Percentiles rank a stretch among this genome's conserved stretches.
phyloP scores from a whole-genome alignment of 2,329 filamentous ascomycete genomes.

The Beauveria medogensis region DNA sequence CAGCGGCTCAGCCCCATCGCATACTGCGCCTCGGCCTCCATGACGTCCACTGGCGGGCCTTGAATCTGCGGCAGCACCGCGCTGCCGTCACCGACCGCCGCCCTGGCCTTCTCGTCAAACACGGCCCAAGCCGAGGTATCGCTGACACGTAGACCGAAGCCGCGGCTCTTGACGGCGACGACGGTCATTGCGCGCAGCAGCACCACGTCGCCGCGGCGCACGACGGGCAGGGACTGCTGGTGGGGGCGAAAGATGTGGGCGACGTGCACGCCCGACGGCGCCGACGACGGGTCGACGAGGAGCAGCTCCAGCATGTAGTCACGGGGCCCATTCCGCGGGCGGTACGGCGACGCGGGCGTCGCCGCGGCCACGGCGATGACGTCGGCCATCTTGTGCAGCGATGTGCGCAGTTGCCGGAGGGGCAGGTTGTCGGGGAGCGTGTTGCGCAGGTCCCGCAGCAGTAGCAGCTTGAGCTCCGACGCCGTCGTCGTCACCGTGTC shows the following conservation, averaged over 20 bases:
- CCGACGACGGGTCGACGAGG: slow-evolving; percentile 47
- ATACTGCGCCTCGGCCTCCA: slow-evolving; percentile 40
- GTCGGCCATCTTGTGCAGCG: slow-evolving; percentile 42
- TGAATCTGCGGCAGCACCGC: slow-evolving; percentile 43
- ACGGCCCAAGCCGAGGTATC: slow-evolving; percentile 55
- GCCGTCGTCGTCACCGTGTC: slow-evolving; percentile 18
- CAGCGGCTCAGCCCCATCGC: slow-evolving; percentile 40
- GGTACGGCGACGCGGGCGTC: slow-evolving; percentile 40
- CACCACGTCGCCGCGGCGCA: slow-evolving; percentile 49
- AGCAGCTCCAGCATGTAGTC: slow-evolving; percentile 53
- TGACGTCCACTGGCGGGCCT: slow-evolving; percentile 52
- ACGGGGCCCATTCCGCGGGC: slow-evolving; percentile 49
- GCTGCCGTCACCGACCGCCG: slow-evolving; percentile 19
- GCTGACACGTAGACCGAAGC: slow-evolving; percentile 47
- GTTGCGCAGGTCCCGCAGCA: slow-evolving; percentile 38
- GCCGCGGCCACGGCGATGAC: slow-evolving; percentile 47
- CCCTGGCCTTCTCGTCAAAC: slow-evolving; percentile 34
- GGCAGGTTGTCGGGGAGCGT: slow-evolving; percentile 44
- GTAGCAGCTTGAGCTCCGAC: slow-evolving; percentile 34
- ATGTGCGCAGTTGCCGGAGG: slow-evolving; percentile 43
- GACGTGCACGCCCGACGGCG: slow-evolving; percentile 41
- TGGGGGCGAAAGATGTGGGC: slow-evolving; percentile 53
- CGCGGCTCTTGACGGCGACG: slow-evolving; percentile 43
- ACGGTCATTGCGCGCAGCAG: slow-evolving; percentile 50
- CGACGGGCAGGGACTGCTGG: slow-evolving; percentile 45